phyloP scores from a whole-genome alignment of 2,329 filamentous ascomycete genomes.

The Colletotrichum tanaceti region DNA sequence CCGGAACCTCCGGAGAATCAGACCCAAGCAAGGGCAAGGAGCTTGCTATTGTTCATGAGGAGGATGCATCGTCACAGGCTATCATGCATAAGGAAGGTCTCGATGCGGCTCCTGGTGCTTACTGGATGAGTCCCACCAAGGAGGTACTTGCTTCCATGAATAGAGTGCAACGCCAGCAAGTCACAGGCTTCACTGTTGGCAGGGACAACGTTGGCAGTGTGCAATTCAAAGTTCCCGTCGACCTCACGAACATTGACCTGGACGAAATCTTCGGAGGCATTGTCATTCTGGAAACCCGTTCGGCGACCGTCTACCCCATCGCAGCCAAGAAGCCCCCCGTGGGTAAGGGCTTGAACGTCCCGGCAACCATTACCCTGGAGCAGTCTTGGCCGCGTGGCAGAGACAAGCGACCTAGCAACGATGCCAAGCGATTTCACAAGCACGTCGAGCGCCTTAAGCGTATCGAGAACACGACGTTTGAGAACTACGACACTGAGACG shows the following conservation, averaged over 20 bases:
- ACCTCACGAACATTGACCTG: constrained; percentile 81
- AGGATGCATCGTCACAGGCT: constrained; percentile 57
- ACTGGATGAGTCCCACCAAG: constrained; percentile 85
- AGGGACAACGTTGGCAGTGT: constrained; percentile 85
- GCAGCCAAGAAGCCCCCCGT: constrained; percentile 81
- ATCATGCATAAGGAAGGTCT: constrained; percentile 45
- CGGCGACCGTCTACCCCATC: constrained; percentile 88
- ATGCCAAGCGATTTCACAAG: constrained; percentile 76
- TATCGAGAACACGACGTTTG: constrained; percentile 83
- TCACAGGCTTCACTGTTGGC: constrained; percentile 83
- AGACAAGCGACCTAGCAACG: constrained; percentile 65
- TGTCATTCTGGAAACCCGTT: constrained; percentile 80
- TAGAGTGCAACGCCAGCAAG: constrained; percentile 78
- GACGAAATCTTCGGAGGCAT: constrained; percentile 83
- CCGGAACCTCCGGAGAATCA: constrained; percentile 66
- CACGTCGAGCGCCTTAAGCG: constrained; percentile 85
- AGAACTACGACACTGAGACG: constrained; percentile 80
- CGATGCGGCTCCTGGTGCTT: constrained; percentile 74
- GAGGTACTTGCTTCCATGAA: constrained; percentile 84
- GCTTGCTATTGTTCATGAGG: constrained; percentile 82
- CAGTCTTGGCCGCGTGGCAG: constrained; percentile 88
- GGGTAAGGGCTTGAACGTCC: constrained; percentile 92
- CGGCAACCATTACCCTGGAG: constrained; percentile 85
- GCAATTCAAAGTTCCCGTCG: constrained; percentile 83
- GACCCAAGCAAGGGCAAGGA: constrained; percentile 80